Conservation (phyloP, 2,329 filamentous ascomycete genomes). For the Fusarium fracticaudum region DNA sequence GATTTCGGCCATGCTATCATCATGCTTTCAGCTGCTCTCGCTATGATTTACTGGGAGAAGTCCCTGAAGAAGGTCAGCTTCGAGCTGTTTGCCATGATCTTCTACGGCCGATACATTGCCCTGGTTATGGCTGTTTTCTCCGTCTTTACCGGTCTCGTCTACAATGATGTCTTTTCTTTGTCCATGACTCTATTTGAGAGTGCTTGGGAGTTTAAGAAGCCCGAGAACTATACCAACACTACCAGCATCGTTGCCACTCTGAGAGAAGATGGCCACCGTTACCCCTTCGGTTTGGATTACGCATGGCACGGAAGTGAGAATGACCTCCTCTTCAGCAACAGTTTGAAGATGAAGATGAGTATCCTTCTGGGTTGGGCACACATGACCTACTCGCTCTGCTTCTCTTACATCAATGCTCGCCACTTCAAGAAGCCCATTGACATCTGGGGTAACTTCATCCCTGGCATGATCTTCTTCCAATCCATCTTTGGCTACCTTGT, state of each 20-base stretch:
- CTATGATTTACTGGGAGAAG: slow-evolving; percentile 98
- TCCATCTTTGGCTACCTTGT: slow-evolving; percentile 97
- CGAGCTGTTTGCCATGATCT: slow-evolving; percentile 97
- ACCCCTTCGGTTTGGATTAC: slow-evolving; percentile 95
- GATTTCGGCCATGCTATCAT: slow-evolving; percentile 94
- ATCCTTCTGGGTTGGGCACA: slow-evolving; percentile 97
- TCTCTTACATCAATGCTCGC: slow-evolving; percentile 90
- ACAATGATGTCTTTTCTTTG: slow-evolving; percentile 97
- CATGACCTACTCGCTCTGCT: slow-evolving; percentile 98
- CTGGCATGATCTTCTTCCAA: slow-evolving; percentile 99
- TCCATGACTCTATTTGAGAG: slow-evolving; percentile 88
- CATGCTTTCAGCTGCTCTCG: slow-evolving; percentile 82
- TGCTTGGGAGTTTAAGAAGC: slow-evolving; percentile 84
- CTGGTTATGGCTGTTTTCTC: slow-evolving; percentile 98
- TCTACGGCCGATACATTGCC: slow-evolving; percentile 98
- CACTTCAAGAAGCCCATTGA: slow-evolving; percentile 97
- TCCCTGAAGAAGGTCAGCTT: slow-evolving; percentile 90
- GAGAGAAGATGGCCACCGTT: slow-evolving; percentile 77
- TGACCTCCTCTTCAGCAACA: slow-evolving; percentile 94
- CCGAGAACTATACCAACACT: slow-evolving; percentile 72
- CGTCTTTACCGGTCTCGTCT: slow-evolving; percentile 95
- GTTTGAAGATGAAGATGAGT: slow-evolving; percentile 99
- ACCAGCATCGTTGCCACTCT: slow-evolving; percentile 73
- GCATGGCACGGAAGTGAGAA: slow-evolving; percentile 98
- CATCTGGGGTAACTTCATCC: slow-evolving; percentile 96